Conservation (phyloP, 1,284 basidiomycete species). For the Ceratobasidium sp. region DNA sequence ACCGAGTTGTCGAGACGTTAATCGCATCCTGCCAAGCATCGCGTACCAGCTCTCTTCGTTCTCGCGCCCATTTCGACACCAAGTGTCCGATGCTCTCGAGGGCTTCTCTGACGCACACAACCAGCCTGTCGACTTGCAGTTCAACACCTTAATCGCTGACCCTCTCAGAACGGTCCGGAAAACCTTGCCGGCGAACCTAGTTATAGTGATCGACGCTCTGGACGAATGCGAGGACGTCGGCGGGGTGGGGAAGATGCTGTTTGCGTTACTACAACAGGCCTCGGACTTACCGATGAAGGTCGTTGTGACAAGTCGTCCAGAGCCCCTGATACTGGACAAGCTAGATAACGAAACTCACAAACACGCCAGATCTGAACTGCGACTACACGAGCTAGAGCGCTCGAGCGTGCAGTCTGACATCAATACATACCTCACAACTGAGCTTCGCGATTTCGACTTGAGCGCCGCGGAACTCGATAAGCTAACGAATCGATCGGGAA, state of each 20-base stretch:
- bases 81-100: neutral
- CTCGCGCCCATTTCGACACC: neutral
- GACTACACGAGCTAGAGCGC: neutral
- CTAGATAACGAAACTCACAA: neutral
- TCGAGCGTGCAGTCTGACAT: conserved; percentile 1
- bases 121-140: neutral
- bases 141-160: neutral
- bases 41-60: neutral
- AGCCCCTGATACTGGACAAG: neutral
- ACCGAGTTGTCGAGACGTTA: neutral
- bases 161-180: neutral
- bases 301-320: conserved; percentile 15
- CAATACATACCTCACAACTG: neutral
- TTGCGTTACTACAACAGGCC: neutral
- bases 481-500: neutral
- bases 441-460: neutral
- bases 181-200: neutral
- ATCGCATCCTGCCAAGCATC: neutral
- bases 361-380: neutral
- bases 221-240: neutral
- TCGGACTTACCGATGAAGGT: neutral
- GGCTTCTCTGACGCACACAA: no score
- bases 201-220: conserved; percentile 21
- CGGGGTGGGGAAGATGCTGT: neutral
- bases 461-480: neutral